Percentiles rank a stretch among this genome's conserved stretches.
These are phyloP conservation scores for Collybia sp. DNA, from an alignment of 768 basidiomycete species.

Conservation along the genomic window DNA sequence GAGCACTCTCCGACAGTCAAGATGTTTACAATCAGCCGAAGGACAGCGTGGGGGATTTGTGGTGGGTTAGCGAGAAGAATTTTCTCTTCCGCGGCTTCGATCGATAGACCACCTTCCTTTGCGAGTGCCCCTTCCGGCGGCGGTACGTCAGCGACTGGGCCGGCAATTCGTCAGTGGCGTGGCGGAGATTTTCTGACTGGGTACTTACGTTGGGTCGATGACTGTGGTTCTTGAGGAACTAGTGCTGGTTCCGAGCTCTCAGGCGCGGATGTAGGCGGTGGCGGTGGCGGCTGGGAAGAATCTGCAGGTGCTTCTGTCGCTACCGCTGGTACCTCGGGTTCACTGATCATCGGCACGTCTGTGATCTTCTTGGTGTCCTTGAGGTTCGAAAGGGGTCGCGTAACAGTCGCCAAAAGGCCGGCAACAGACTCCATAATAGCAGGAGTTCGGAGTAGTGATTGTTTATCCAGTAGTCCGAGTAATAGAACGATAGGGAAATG, in stretches of 20 bases:
- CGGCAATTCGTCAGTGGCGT: neutral
- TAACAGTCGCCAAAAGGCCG: slow-evolving; percentile 80
- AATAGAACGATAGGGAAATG: slow-evolving; percentile 91
- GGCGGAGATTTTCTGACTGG: slow-evolving; percentile 11
- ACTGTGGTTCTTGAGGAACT: neutral
- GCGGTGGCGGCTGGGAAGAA: neutral
- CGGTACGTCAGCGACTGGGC: neutral
- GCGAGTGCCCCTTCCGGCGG: slow-evolving; percentile 5
- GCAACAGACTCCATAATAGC: slow-evolving; percentile 94
- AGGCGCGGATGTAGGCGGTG: neutral
- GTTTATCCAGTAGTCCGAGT: slow-evolving; percentile 82
- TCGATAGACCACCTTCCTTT: slow-evolving; percentile 18
- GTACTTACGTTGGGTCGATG: slow-evolving; percentile 1
- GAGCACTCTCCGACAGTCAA: slow-evolving; percentile 97
- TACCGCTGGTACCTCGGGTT: neutral
- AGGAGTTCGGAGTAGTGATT: slow-evolving; percentile 79
- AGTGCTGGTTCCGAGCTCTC: neutral
- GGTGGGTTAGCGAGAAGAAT: slow-evolving; percentile 68
- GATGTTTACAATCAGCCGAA: slow-evolving; percentile 93
- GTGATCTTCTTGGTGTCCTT: slow-evolving; percentile 42
- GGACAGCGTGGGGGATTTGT: slow-evolving; percentile 77
- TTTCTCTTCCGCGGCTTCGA: slow-evolving; percentile 40
- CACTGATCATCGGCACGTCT: slow-evolving; percentile 12
- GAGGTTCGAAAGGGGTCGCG: slow-evolving; percentile 70
- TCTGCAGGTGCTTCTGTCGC: neutral